A percentile compares a stretch with the other conserved stretches of the same genome.
These are phyloP conservation scores for Gossypium mustelinum DNA, from an alignment of 345 rosid genomes.

Conservation along the genomic window DNA sequence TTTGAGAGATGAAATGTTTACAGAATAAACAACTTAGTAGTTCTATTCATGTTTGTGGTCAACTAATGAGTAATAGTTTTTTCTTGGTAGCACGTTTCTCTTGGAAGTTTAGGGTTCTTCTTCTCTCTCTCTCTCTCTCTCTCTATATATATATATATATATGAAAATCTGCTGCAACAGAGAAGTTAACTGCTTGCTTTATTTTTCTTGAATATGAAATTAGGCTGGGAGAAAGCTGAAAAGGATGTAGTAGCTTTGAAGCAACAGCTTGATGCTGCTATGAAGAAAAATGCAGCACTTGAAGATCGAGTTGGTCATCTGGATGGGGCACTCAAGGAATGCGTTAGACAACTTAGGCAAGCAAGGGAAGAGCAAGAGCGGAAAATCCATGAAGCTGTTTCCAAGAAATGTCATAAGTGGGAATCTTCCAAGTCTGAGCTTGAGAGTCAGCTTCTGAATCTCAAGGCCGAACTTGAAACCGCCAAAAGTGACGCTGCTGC, in stretches of 20 bases:
- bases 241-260: slow-evolving; percentile 56
- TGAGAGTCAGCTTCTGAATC: slow-evolving; percentile 40
- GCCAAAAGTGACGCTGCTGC: slow-evolving; percentile 30
- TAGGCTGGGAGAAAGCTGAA: slow-evolving; percentile 99
- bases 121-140: background rate
- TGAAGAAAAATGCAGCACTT: slow-evolving; percentile 41
- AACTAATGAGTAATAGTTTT: slow-evolving; percentile 6
- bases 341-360: slow-evolving; percentile 82
- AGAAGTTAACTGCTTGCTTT: slow-evolving; percentile 1
- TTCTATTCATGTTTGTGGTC: background rate
- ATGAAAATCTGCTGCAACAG: background rate
- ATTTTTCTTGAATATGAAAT: slow-evolving; percentile 14
- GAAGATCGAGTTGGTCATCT: slow-evolving; percentile 79
- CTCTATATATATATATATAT: background rate
- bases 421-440: slow-evolving; percentile 54
- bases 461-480: slow-evolving; percentile 39
- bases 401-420: slow-evolving; percentile 53
- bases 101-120: background rate
- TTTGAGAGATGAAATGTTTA: background rate
- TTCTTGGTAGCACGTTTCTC: background rate
- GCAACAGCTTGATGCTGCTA: slow-evolving; percentile 69
- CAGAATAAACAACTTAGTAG: background rate
- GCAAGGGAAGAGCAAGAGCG: slow-evolving; percentile 82
- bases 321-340: slow-evolving; percentile 95
- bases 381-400: slow-evolving; percentile 54